These are phyloP conservation scores for Polyrhizophydium stewartii DNA, from an alignment of 371 early-diverging fungal species.

Conservation along the genomic window DNA sequence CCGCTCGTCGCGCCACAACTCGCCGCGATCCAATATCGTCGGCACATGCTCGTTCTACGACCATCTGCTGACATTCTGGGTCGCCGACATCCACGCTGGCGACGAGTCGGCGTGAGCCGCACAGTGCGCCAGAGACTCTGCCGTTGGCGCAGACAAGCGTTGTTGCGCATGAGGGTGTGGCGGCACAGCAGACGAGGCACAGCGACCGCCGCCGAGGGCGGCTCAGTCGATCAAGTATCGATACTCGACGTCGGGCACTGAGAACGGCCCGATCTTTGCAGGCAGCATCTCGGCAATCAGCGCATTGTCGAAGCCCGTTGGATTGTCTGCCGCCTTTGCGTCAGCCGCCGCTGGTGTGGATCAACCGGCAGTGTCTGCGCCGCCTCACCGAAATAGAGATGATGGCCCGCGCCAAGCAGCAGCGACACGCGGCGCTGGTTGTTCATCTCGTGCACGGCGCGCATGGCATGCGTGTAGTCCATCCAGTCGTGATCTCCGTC, in stretches of 20 bases:
- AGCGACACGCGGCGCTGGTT: conserved; percentile 41
- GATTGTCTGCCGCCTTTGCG: no score
- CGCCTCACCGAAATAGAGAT: conserved; percentile 73
- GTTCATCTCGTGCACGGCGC: conserved; percentile 51
- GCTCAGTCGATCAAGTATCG: no score
- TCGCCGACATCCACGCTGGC: no score
- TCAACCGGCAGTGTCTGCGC: no score
- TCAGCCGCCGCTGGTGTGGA: no score
- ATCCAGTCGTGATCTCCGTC: conserved; percentile 86
- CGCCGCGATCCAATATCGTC: conserved; percentile 33
- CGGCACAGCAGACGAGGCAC: no score
- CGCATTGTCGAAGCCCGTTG: conserved; percentile 63
- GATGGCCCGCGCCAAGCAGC: conserved; percentile 66
- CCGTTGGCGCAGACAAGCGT: no score
- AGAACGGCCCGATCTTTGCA: not conserved
- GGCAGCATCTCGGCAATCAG: conserved; percentile 33
- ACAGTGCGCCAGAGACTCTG: no score
- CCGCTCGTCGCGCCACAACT: not conserved
- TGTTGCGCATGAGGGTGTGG: no score
- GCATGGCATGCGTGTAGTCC: conserved; percentile 74
- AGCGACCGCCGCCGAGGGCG: no score
- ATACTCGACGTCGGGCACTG: conserved; percentile 2
- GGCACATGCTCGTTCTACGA: conserved; percentile 94
- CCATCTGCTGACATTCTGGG: conserved; percentile 81
- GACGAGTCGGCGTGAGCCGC: no score